Conservation (phyloP, 177 flowering plant genomes). For the Vitis hybrid region DNA sequence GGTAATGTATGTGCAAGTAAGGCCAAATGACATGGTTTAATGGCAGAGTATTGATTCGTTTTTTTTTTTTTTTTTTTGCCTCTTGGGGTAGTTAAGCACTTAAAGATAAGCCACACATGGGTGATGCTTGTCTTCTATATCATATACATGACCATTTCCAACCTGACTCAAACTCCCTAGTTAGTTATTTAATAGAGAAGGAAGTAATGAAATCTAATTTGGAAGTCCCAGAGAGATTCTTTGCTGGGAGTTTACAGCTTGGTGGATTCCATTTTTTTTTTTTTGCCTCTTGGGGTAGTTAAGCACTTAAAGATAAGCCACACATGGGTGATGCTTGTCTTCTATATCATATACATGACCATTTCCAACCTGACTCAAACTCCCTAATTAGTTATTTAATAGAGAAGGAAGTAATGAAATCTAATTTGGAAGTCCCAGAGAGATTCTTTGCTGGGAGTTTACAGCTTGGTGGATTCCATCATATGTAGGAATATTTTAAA, state of each 20-base stretch:
- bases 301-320: too few species aligned
- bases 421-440: background rate
- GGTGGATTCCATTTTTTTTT: constrained; percentile 6
- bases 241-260: constrained; percentile 2
- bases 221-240: background rate
- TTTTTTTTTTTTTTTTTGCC: background rate
- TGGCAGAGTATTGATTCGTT: background rate
- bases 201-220: background rate
- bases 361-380: too few species aligned
- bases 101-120: too few species aligned
- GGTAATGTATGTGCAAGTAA: constrained; percentile 4
- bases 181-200: background rate
- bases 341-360: too few species aligned
- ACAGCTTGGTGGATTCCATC: constrained; percentile 10
- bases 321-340: too few species aligned
- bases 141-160: too few species aligned
- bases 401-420: background rate
- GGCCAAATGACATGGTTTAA: constrained; percentile 7
- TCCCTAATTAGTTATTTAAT: background rate
- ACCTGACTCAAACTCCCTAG: background rate
- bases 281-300: background rate
- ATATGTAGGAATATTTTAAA: background rate
- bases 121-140: too few species aligned
- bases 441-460: background rate
- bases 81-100: background rate